Base-by-base conservation (phyloP, 345 rosid genomes). In the Aquilaria malaccensis region DNA sequence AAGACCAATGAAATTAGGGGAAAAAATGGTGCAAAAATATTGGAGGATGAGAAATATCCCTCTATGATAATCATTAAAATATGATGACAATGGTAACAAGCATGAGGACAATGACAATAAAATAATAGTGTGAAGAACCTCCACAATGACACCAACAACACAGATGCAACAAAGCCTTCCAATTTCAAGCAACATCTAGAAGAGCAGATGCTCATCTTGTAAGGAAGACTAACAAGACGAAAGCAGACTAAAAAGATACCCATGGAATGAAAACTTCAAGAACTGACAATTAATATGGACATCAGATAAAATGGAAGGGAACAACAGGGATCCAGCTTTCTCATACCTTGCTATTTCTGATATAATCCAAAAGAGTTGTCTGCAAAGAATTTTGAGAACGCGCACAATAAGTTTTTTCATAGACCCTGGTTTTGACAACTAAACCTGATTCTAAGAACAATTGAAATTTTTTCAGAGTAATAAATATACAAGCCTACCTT, bases 361-460 rank as follows among this genome's bases (percentile, higher is more conserved):
- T 86, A 74, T 81, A 68, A 79, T 94, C 99, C 81, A 94, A 76
- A 70, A 94, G 82, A 62, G 99, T 94, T 32, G 99, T 94, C 99
- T 94, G 96, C 74, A 69, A 79, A 77, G 56, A 30, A 61, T 54
- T 67, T 50, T 10, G 51, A 70, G 65, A 63, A 65, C 10, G 71
- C 33, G 45, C 69, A 83, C 66, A 87, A 75, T 49, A 58, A 64
- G 60, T 29, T 37, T 37, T 37, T 37, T 9, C 7, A 37, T 37
- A 37, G 43, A 37, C 7, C 43, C 2, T 37, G 7, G 7, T 9
- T 37, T 37, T 37, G 7, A 37, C 43, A 37, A 3, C 7, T 9
- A 37, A 37, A 37, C 5, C 43, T 49, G 37, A 65, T 56, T 37
- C 3, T 33, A 45, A 33, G 33, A 61, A 9, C 48, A 12, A 12